phyloP scores from a whole-genome alignment of 2,329 filamentous ascomycete genomes.

The Periglandula ipomoeae region DNA sequence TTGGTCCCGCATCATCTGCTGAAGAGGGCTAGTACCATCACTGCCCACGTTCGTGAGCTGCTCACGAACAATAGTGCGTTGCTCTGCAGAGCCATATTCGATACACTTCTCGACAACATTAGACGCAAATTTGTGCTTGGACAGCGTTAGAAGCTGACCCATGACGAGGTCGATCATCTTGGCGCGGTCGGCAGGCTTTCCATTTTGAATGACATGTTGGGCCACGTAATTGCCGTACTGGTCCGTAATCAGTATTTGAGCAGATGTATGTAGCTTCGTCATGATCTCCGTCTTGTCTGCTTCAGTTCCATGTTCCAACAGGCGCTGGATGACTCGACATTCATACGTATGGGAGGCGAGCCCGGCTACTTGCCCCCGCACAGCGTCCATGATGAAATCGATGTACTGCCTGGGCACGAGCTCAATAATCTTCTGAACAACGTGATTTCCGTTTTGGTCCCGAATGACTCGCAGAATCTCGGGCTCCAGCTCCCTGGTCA shows the following conservation, averaged over 20 bases:
- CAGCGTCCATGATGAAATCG: conserved; percentile 74
- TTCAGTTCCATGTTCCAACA: conserved; percentile 74
- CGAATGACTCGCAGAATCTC: conserved; percentile 70
- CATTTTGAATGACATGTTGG: conserved; percentile 81
- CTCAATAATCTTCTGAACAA: conserved; percentile 90
- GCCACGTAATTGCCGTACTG: conserved; percentile 95
- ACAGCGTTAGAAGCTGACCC: conserved; percentile 61
- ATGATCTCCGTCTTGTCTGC: conserved; percentile 64
- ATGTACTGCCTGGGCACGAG: conserved; percentile 67
- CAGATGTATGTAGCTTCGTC: conserved; percentile 66
- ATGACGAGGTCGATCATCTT: conserved; percentile 68
- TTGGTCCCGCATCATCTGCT: conserved; percentile 76
- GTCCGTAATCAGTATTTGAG: conserved; percentile 66
- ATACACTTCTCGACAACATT: conserved; percentile 97
- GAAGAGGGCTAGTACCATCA: conserved; percentile 61
- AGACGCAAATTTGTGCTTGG: conserved; percentile 93
- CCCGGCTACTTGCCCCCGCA: conserved; percentile 63
- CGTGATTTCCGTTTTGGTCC: conserved; percentile 91
- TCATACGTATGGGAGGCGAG: conserved; percentile 77
- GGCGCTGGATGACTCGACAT: conserved; percentile 86
- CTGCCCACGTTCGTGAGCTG: conserved; percentile 50
- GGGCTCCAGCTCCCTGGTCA: conserved; percentile 74
- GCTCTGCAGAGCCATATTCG: conserved; percentile 56
- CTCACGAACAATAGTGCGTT: conserved; percentile 60
- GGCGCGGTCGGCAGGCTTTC: conserved; percentile 60